These are phyloP conservation scores for Caryocar brasiliense DNA, from an alignment of 441 rosid species.

Conservation along the genomic window DNA sequence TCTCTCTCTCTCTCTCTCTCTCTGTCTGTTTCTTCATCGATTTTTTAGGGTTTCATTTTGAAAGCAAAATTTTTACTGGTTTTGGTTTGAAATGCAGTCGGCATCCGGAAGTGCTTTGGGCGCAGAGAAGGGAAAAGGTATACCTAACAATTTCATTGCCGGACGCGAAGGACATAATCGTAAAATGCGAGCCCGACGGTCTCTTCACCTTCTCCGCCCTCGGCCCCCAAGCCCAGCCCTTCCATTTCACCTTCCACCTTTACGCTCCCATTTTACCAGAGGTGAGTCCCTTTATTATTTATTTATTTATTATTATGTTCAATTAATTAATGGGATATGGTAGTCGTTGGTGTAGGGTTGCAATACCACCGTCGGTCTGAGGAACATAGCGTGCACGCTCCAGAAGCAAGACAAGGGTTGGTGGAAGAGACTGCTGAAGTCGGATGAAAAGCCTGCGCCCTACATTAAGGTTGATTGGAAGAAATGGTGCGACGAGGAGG, in stretches of 20 bases:
- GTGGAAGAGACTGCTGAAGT: constrained; percentile 79
- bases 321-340: not conserved
- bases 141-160: constrained; percentile 73
- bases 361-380: constrained; percentile 63
- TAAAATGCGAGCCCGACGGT: constrained; percentile 66
- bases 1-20: no score
- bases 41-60: no score
- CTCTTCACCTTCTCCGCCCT: constrained; percentile 72
- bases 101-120: constrained; percentile 92
- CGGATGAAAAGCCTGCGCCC: constrained; percentile 88
- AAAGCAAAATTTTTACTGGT: no score
- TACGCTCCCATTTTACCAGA: constrained; percentile 50
- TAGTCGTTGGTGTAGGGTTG: constrained; percentile 48
- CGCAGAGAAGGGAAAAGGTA: constrained; percentile 78
- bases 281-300: no score
- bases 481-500: constrained; percentile 97
- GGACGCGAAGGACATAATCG: constrained; percentile 67
- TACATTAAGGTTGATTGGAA: constrained; percentile 97
- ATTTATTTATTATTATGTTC: not conserved
- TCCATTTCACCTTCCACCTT: constrained; percentile 56
- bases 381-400: constrained; percentile 69
- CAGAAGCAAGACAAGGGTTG: constrained; percentile 80
- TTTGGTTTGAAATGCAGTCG: constrained; percentile 32
- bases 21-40: no score
- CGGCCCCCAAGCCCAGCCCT: constrained; percentile 58